These are phyloP conservation scores for Fusarium poae DNA, from an alignment of 2,329 filamentous ascomycete genomes.

Conservation along the genomic window DNA sequence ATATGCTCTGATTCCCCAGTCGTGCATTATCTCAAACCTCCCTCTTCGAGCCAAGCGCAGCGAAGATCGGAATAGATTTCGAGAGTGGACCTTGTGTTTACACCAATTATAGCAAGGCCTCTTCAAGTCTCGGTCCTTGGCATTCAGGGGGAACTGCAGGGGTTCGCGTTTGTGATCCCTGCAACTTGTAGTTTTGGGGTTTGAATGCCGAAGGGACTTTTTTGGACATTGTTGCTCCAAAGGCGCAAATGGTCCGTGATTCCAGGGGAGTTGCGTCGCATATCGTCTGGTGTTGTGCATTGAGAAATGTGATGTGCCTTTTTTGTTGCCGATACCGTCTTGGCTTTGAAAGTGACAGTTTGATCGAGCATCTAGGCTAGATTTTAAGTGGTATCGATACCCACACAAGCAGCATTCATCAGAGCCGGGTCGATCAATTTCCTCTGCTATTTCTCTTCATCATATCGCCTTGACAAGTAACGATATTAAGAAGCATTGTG, in stretches of 20 bases:
- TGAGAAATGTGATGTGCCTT: background rate
- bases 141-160: constrained; percentile 20
- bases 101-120: background rate
- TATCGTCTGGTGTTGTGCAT: constrained; percentile 1
- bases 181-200: background rate
- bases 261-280: constrained; percentile 1
- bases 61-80: constrained; percentile 18
- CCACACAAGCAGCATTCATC: background rate
- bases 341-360: constrained; percentile 4
- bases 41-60: constrained; percentile 16
- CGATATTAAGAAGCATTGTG: background rate
- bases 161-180: background rate
- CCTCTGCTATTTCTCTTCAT: background rate
- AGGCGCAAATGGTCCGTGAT: constrained; percentile 7
- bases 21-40: constrained; percentile 21
- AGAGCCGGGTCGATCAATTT: background rate
- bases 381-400: background rate
- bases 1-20: constrained; percentile 9
- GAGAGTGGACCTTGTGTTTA: background rate
- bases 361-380: background rate
- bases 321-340: constrained; percentile 9
- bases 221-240: background rate
- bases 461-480: background rate
- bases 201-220: constrained; percentile 1
- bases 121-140: constrained; percentile 4